Evolutionary conservation across 371 early-diverging fungal genomes (phyloP).

Genomic region (Mucor piriformis): DNA sequence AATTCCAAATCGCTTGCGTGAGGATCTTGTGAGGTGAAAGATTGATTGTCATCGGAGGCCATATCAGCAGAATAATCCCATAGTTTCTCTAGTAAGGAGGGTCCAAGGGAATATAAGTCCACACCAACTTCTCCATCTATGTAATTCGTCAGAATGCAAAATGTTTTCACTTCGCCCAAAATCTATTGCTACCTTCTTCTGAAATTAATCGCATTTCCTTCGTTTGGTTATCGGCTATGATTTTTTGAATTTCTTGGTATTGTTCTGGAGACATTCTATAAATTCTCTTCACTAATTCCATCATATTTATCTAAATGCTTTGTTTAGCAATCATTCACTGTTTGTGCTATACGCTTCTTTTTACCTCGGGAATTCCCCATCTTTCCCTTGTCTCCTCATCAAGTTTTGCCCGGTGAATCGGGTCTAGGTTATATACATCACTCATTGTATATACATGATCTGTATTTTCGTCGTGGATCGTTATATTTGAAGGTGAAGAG

Average conservation of each 20-base stretch:
- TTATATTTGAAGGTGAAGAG: not conserved
- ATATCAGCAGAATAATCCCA: conserved; percentile 39
- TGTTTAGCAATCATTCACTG: not conserved
- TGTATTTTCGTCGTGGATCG: not conserved
- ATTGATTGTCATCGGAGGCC: conserved; percentile 28
- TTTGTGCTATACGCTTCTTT: not conserved
- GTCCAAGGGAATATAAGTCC: conserved; percentile 45
- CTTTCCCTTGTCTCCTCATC: conserved; percentile 24
- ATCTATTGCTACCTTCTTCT: conserved; percentile 3
- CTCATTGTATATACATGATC: conserved; percentile 37
- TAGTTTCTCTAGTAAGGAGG: conserved; percentile 27
- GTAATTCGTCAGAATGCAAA: not conserved
- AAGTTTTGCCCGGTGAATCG: conserved; percentile 35
- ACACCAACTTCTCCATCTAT: conserved; percentile 35
- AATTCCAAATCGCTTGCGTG: conserved; percentile 23
- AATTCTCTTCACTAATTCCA: conserved; percentile 39
- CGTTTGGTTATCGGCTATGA: conserved; percentile 32
- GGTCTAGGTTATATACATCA: conserved; percentile 35
- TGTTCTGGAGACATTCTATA: conserved; percentile 32
- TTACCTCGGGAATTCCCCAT: conserved; percentile 52
- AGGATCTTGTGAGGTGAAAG: conserved; percentile 15
- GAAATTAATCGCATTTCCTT: conserved; percentile 21
- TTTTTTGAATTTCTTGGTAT: conserved; percentile 24
- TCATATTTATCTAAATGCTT: conserved; percentile 31
- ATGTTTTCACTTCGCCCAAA: not conserved